Percentiles rank a stretch among this genome's conserved stretches.
phyloP scores from a whole-genome alignment of 345 rosid genomes.

The Zanthoxylum bungeanum region DNA sequence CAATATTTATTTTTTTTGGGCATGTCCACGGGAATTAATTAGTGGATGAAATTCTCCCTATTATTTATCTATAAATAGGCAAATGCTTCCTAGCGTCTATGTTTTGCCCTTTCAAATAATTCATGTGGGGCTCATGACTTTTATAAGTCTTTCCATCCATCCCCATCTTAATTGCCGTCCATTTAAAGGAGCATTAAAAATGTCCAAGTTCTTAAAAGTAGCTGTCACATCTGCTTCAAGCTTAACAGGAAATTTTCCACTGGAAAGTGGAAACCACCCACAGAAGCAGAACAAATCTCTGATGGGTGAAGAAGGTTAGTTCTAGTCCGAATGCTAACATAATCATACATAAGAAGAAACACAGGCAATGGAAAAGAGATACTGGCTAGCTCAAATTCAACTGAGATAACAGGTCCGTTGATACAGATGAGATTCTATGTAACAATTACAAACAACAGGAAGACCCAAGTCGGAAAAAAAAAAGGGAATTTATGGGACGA shows the following conservation, averaged over 20 bases:
- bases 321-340: slow-evolving; percentile 5
- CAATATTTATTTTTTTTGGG: too few relatives aligned
- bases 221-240: not conserved
- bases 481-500: not conserved
- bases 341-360: slow-evolving; percentile 5
- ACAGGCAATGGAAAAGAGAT: not conserved
- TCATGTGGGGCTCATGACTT: not conserved
- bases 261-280: not conserved
- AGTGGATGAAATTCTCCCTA: too few relatives aligned
- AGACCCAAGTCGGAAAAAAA: slow-evolving; percentile 10
- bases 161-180: not conserved
- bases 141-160: not conserved
- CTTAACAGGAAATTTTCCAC: not conserved
- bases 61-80: too few relatives aligned
- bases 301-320: not conserved
- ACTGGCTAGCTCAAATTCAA: not conserved
- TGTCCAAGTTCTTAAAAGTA: not conserved
- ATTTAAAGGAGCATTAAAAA: not conserved
- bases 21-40: too few relatives aligned
- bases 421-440: slow-evolving; percentile 6
- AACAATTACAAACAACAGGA: slow-evolving; percentile 16
- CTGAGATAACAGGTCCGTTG: not conserved
- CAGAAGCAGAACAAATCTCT: slow-evolving; percentile 1
- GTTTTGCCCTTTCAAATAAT: not conserved
- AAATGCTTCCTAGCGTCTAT: too few relatives aligned